Evolutionary conservation across 305 asterid genomes (phyloP).

Genomic region (Plantago coronopus): DNA sequence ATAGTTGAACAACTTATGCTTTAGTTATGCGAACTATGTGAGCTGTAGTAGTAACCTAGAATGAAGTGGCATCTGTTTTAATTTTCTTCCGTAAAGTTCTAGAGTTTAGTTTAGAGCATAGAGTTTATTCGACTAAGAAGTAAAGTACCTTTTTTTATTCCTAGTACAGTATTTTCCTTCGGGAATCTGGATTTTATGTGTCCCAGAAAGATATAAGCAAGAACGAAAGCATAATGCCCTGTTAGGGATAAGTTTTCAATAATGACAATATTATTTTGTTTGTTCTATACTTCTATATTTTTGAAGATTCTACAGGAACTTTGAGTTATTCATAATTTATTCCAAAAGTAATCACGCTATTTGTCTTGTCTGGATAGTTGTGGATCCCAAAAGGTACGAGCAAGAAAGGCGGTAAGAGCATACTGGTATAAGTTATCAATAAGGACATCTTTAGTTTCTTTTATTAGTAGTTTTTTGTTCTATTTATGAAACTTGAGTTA

Average conservation of each 20-base stretch:
- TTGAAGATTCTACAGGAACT: neutral
- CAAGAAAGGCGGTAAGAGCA: neutral
- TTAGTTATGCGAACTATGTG: constrained; percentile 20
- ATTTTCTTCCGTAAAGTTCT: constrained; percentile 4
- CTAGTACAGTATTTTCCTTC: neutral
- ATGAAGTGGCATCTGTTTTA: constrained; percentile 3
- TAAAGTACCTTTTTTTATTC: neutral
- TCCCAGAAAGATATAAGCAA: constrained; percentile 4
- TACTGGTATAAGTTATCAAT: neutral
- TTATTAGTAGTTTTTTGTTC: neutral
- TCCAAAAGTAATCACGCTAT: neutral
- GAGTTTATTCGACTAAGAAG: neutral
- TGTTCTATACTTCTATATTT: neutral
- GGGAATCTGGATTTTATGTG: constrained; percentile 1
- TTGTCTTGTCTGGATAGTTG: neutral
- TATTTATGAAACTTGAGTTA: neutral
- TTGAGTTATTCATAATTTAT: constrained; percentile 1
- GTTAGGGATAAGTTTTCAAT: neutral
- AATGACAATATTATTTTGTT: neutral
- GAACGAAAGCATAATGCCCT: neutral
- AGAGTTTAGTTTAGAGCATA: constrained; percentile 14
- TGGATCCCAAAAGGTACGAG: constrained; percentile 11
- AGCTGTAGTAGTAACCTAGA: constrained; percentile 21
- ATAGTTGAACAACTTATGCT: constrained; percentile 12
- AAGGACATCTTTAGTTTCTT: neutral